A percentile compares a stretch with the other conserved stretches of the same genome.
Conservation (phyloP, 805 yeast genomes). For the Saccharomycopsis microspora region DNA sequence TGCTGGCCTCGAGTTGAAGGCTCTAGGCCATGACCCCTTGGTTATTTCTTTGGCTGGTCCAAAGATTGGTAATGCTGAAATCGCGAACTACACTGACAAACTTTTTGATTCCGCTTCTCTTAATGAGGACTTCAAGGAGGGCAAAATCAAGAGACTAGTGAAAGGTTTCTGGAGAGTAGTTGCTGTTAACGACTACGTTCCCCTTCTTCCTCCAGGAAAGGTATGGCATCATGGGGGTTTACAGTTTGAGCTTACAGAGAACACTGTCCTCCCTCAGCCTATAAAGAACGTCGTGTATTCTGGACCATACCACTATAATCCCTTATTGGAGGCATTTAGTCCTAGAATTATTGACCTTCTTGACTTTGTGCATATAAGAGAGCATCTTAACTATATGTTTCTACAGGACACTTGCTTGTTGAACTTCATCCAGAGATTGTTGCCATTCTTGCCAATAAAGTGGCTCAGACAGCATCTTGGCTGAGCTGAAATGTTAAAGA, state of each 20-base stretch:
- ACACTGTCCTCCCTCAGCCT: slow-evolving; percentile 27
- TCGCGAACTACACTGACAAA: slow-evolving; percentile 41
- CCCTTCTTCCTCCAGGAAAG: slow-evolving; percentile 42
- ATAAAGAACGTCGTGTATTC: slow-evolving; percentile 13
- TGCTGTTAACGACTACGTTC: slow-evolving; percentile 48
- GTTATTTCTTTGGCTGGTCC: slow-evolving; percentile 57
- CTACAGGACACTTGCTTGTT: slow-evolving; percentile 7
- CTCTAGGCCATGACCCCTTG: slow-evolving; percentile 41
- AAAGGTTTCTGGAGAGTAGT: slow-evolving; percentile 42
- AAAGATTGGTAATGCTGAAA: slow-evolving; percentile 42
- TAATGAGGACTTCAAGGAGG: slow-evolving; percentile 18
- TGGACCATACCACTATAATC: slow-evolving; percentile 17
- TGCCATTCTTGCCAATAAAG: no score
- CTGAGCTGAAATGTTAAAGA: no score
- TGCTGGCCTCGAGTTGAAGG: slow-evolving; percentile 48
- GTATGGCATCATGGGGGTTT: slow-evolving; percentile 36
- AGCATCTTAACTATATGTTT: slow-evolving; percentile 11
- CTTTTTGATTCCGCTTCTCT: slow-evolving; percentile 31
- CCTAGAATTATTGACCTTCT: neutral
- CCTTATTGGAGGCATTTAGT: slow-evolving; percentile 5
- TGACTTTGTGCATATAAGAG: slow-evolving; percentile 11
- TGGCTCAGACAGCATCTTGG: no score
- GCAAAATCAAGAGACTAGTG: slow-evolving; percentile 20
- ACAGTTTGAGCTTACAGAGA: slow-evolving; percentile 34
- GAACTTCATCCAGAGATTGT: neutral